Base-by-base conservation (phyloP, 306 rosid species). In the Gynostemma pentaphyllum region DNA sequence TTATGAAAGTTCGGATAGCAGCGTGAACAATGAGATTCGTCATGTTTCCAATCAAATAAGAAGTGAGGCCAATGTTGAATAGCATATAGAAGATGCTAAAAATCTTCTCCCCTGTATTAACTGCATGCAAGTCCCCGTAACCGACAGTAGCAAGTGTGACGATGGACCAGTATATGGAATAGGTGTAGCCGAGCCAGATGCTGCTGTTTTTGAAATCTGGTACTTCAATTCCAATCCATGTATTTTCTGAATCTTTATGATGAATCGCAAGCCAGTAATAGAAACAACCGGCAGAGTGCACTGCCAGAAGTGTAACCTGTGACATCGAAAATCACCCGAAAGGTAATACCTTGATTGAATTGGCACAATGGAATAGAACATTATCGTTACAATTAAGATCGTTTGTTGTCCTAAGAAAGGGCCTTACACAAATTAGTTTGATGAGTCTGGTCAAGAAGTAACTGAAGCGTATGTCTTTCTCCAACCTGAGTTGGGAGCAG, bases 11-110 rank as follows among this genome's bases (percentile, higher is more conserved):
- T 61, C 78, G 77, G 79, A 66, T 71, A 56, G 96, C 78, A 62
- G 76, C 62, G 68, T 81, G 97, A 80, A 90, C 97, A 21, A 85
- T 75, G 70, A 90, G 82, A 74, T 72, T 90, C 39, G 91, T 87
- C 94, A 90, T 90, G 83, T 87, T 90, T 62, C 96, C 96, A 12
- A 90, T 79, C 70, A 87, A 76, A 72, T 90, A 90, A 67, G 97
- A 80, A 15, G 83, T 70, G 80, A 90, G 90, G 77, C 97, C 89
- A 15, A 90, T 87, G 84, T 87, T 90, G 80, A 87, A 90, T 14
- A 90, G 74, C 95, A 85, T 87, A 74, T 87, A 87, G 28, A 75
- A 73, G 69, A 78, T 78, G 74, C 60, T 85, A 74, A 85, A 85
- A 51, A 83, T 21, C 78, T 85, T 90, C 82, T 90, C 97, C 18